Evolutionary conservation across 2,329 filamentous ascomycete genomes (phyloP), one percentile per base, ranked within the genome.

Genomic region (Pseudodiploospora longispora): DNA sequence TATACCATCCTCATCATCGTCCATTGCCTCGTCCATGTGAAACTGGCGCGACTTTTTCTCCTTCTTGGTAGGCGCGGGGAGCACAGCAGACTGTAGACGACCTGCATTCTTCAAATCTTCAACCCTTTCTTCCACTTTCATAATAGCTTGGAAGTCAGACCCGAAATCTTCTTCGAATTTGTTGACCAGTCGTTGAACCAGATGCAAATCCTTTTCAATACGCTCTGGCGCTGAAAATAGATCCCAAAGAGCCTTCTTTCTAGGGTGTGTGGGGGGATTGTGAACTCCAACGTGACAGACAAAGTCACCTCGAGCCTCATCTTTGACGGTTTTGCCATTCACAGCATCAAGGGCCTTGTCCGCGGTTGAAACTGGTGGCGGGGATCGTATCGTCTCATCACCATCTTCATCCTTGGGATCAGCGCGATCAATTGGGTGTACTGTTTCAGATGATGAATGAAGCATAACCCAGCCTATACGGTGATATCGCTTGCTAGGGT

Each of bases 391-490:
- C 35, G 77, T 71, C 53, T 71, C 63, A 38, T 79, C 78, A 10
- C 75, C 74, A 45, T 82, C 76, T 37, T 85, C 83, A 40, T 88
- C 84, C 51, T 85, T 81, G 9, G 78, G 76, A 53, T 93, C 85
- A n/a, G 78, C 74, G 49, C 83, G 76, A 54, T 94, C 87, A 47
- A 82, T 70, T 9, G 81, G 74, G 38, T 76, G 71, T 5, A 75
- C 67, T 27, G 76, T 72, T 44, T 94, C 87, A 1, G 84, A 74
- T 10, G 80, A 80, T 10, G 88, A 85, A 57, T 97, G 85, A 7
- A 98, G 75, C 76, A 97, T 93, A 48, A 98, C 94, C 91, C 94
- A 98, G 27, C 93, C 93, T 64, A 98, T 97, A 27, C 93, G 84
- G 61, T 98, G 93, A 59, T 90, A 98, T 51, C 95, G 85, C 69